Base-by-base conservation (phyloP, 257 asterid species). In the Lithospermum erythrorhizon region DNA sequence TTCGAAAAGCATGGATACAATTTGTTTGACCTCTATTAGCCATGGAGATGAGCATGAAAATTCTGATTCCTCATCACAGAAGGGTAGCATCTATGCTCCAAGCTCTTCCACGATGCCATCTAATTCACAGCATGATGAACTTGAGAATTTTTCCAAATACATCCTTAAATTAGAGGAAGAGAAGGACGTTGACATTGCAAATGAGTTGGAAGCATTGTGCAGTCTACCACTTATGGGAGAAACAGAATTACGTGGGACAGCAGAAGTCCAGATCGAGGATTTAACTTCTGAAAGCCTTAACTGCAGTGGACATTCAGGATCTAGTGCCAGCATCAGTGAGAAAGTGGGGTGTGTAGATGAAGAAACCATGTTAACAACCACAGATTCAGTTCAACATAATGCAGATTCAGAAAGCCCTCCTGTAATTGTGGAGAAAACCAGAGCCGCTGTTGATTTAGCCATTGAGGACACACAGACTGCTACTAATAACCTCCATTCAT, bases 1-100 rank as follows among this genome's bases (percentile, higher is more conserved):
- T 76, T 85, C 95, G 5, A 85, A 77, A 65, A 78, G 87, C 32
- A 79, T 83, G 62, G 85, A 70, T 68, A 73, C 85, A 0, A 72
- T 75, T 64, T 77, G 77, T 27, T 89, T 68, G 82, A 75, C 85
- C 21, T 73, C 83, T 20, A 73, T 72, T 59, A 70, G 79, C 74
- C 73, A 70, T 58, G 83, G 75, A 52, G 81, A 78, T 41, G 72
- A 68, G 48, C 81, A 55, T 4, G 83, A 75, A 17, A 68, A 67
- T 27, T 61, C 70, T 1, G 81, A 75, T 23, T 69, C 82, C 48
- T 76, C 82, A 2, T 77, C 81, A 3, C 78, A 65, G 11, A 79
- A 78, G 59, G 90, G 73, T 64, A 79, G 76, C 65, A 37, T 56
- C 61, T 68, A 69, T 37, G 51, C 62, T 35, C 67, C 70, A 23